Evolutionary conservation across 2,329 filamentous ascomycete species (phyloP), one percentile per base, ranked within the genome.

Genomic region (Aspergillus novofumigatus): DNA sequence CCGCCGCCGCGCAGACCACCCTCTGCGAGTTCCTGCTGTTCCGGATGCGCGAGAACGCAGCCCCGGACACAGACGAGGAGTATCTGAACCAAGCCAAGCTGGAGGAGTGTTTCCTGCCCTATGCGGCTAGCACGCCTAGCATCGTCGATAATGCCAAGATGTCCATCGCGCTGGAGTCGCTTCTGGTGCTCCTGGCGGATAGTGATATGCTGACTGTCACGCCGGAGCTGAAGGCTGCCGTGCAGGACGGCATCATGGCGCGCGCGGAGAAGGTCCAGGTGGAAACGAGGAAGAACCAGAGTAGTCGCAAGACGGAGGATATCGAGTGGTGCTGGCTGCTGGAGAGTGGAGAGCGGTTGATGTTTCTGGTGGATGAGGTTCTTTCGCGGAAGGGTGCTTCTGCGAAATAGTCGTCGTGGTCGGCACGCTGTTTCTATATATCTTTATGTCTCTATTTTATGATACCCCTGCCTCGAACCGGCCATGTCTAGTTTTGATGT

Each of bases 61-160:
- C 74, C 14, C 75, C 73, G 1, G 59, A 55, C 20, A 74, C 71
- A 35, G 71, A 73, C 3, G 72, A 75, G 9, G 71, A 76, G 26
- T 74, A 71, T n/a, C 69, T 87, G 21, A 79, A 71, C 4, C 79
- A 81, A 59, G 51, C 68, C 0, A 78, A 80, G 17, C 74, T 87
- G 21, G 79, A 84, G 58, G 61, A 78, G 47, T 86, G 86, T 65
- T 92, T 86, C 69, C 79, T 91, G 2, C 84, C 84, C 0, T 86
- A 82, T 62, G 78, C 87, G 0, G 88, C 90, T 1, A 86, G 83
- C 57, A 84, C 81, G 0, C 77, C 81, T 14, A 80, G 78, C 6
- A 72, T 82, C 0, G 81, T 84, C 21, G 88, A 91, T 60, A 92
- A 94, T 64, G 86, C 87, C 28, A 89, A 89, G 69, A 79, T 92